phyloP scores from a whole-genome alignment of 2,329 filamentous ascomycete genomes.

The Fusarium buxicola region DNA sequence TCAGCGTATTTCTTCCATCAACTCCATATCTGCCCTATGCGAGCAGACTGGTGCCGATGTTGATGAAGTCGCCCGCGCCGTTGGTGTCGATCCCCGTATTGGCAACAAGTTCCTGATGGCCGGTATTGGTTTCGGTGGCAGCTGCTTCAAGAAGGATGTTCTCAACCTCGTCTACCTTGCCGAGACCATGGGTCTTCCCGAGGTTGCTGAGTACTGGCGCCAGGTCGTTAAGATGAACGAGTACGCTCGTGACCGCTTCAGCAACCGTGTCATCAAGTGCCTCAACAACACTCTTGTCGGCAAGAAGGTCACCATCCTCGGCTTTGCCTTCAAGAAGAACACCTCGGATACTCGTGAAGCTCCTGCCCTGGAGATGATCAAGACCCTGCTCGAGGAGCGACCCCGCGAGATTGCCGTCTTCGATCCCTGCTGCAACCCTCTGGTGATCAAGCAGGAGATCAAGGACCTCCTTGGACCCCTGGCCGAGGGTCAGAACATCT shows the following conservation, averaged over 20 bases:
- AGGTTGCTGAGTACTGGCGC: conserved; percentile 81
- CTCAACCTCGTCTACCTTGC: conserved; percentile 79
- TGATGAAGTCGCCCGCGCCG: conserved; percentile 74
- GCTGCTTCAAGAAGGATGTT: conserved; percentile 86
- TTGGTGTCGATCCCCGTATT: conserved; percentile 78
- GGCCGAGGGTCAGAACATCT: conserved; percentile 57
- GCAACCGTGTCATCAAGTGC: conserved; percentile 71
- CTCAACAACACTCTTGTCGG: conserved; percentile 75
- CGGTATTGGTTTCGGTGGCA: conserved; percentile 81
- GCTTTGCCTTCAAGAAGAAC: conserved; percentile 84
- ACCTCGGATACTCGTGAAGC: conserved; percentile 81
- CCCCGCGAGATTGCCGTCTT: conserved; percentile 74
- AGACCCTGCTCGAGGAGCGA: conserved; percentile 71
- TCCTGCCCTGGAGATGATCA: conserved; percentile 75
- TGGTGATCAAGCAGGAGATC: conserved; percentile 64
- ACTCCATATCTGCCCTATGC: conserved; percentile 83
- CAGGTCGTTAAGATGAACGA: conserved; percentile 82
- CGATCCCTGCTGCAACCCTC: conserved; percentile 71
- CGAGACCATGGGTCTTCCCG: conserved; percentile 73
- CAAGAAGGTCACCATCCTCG: conserved; percentile 79
- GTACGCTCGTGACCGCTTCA: conserved; percentile 77
- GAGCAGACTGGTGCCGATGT: conserved; percentile 81
- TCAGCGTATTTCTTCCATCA: conserved; percentile 84
- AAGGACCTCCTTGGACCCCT: conserved; percentile 55
- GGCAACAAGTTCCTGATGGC: conserved; percentile 80